Base-by-base conservation (phyloP, 305 asterid genomes). In the Plantago coronopus region DNA sequence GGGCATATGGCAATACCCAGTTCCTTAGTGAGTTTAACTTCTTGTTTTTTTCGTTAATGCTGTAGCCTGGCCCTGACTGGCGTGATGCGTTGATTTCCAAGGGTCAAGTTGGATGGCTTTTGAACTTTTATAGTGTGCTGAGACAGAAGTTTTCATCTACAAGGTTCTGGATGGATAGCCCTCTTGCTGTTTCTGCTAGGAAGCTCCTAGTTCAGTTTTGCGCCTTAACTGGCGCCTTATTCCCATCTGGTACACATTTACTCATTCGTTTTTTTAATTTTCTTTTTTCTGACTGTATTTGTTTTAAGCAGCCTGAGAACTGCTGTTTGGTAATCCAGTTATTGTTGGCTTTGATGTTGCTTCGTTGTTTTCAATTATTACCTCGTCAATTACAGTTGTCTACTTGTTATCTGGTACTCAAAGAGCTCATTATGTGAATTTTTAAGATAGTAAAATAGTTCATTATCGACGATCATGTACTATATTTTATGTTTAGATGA, bases 51-150 rank as follows among this genome's bases (percentile, higher is more conserved):
- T 60, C 55, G 55, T 17, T 70, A 65, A 48, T 72, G 75, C 76
- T 83, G 71, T 72, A 91, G 99, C 97, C 94, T 73, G 99, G 99
- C 54, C 77, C 91, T 61, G 72, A 71, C 43, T 93, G 99, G 99
- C 79, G 71, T 18, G 97, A 83, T 68, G 79, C 89, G 75, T 78
- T 93, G 73, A 69, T 89, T 68, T 78, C 96, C 60, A 83, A 89
- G 78, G 97, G 95, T 71, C 94, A 87, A 62, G 81, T 85, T 48
- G 91, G 85, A 57, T 93, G 99, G 99, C 89, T 93, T 71, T 70
- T 91, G 70, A 79, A 79, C 76, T 79, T 93, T 40, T 89, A 93
- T 73, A 74, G 82, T 73, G 91, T 86, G 14, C 71, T 93, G 67
- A 82, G 99, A 71, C 91, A 81, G 73, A 93, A 93, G 75, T 85